These are phyloP conservation scores for Cladophialophora chaetospira DNA, from an alignment of 2,329 filamentous ascomycete species.

Conservation along the genomic window DNA sequence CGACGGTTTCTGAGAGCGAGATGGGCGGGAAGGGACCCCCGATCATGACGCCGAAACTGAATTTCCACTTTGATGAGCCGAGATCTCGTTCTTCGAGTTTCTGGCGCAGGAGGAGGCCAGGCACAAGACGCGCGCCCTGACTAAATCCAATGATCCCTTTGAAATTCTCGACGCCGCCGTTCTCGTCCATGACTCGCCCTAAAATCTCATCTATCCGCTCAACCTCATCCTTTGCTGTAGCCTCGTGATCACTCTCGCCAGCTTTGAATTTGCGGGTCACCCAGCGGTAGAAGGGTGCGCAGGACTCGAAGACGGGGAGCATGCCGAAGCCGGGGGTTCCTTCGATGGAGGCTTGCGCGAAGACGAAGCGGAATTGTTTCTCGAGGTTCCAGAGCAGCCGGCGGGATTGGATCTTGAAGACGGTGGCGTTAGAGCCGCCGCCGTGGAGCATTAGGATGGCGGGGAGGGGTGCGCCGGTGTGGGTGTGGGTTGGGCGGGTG, in stretches of 20 bases:
- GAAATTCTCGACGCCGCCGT: constrained; percentile 32
- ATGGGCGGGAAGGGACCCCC: constrained; percentile 35
- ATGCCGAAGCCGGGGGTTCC: constrained; percentile 41
- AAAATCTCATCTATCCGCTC: constrained; percentile 25
- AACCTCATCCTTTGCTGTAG: constrained; percentile 27
- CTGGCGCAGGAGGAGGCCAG: constrained; percentile 35
- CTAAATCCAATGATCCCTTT: constrained; percentile 41
- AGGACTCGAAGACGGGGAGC: constrained; percentile 40
- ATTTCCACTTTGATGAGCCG: constrained; percentile 20
- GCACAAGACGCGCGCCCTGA: constrained; percentile 38
- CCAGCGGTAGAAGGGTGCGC: constrained; percentile 42
- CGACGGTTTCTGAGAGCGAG: constrained; percentile 16
- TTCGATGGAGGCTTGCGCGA: constrained; percentile 38
- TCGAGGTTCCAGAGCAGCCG: constrained; percentile 38
- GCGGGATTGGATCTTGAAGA: constrained; percentile 44
- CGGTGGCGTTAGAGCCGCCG: constrained; percentile 41
- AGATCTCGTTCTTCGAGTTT: constrained; percentile 25
- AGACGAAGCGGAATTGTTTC: constrained; percentile 42
- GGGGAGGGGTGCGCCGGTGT: constrained; percentile 28
- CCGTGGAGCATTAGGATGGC: constrained; percentile 46
- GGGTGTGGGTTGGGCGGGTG: constrained; percentile 21
- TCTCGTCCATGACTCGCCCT: constrained; percentile 30
- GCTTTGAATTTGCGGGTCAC: constrained; percentile 32
- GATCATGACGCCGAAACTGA: constrained; percentile 33
- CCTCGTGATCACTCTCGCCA: constrained; percentile 25